Base-by-base conservation (phyloP, 1,139 yeast genomes). In the Nematodospora anomalae region DNA sequence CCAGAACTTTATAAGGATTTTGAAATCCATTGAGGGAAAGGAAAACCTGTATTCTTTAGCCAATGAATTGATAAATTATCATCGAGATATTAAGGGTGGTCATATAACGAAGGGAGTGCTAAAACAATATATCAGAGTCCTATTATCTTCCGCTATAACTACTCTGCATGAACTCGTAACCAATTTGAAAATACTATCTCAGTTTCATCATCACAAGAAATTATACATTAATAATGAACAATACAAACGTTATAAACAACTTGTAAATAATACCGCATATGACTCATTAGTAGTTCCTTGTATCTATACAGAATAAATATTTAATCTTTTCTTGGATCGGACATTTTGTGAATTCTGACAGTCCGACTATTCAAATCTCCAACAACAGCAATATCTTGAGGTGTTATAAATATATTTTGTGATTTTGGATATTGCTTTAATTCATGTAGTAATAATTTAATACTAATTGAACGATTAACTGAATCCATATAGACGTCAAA, bases 401-500 rank as follows among this genome's bases (percentile, higher is more conserved):
- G 99, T 0, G 98, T 92, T 31, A 92, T 90, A 49, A 94, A 87
- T 11, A 92, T 84, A 4, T 95, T 84, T 60, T 92, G 98, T 1
- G 90, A 79, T 44, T 80, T 74, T 0, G 81, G 78, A 38, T 70
- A 67, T 43, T 75, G 74, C 13, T 76, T 60, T 30, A 90, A 74
- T 45, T 89, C 86, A 16, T 74, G 75, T 38, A 89, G 69, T 53
- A 94, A 80, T 48, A 90, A 65, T 38, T 77, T 73, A 54, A 94
- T 80, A 46, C 96, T 89, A 37, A 85, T 78, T 32, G 83, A 74
- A 48, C 98, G 75, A 53, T 90, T 90, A 18, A 88, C 87, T 32
- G 90, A 88, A 59, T 94, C 99, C 98, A 94, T 92, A 52, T 83
- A 94, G 21, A 94, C 98, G 63, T 94, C 99, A 58, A 92, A 94